phyloP scores from a whole-genome alignment of 768 basidiomycete species.

The Sutorius australiensis region DNA sequence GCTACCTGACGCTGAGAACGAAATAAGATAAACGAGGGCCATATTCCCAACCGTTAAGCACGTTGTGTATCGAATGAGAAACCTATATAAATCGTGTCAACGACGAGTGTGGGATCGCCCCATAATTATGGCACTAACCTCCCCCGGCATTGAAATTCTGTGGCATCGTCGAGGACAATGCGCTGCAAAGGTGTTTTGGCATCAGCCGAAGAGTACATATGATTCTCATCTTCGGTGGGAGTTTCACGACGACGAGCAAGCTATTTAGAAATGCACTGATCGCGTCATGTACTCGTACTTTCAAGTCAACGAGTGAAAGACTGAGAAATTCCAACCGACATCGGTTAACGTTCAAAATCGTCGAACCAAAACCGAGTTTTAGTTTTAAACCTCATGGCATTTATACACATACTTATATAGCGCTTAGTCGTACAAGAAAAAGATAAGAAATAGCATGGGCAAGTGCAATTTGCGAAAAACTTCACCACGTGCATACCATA shows the following conservation, averaged over 20 bases:
- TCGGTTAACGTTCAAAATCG: no score
- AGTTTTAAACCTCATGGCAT: slow-evolving; percentile 9
- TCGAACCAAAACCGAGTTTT: no score
- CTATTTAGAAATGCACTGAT: no score
- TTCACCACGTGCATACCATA: slow-evolving; percentile 17
- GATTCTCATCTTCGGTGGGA: no score
- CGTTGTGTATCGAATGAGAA: neutral
- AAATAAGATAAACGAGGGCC: slow-evolving; percentile 5
- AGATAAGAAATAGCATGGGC: slow-evolving; percentile 9
- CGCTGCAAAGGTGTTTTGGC: no score
- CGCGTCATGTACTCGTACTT: no score
- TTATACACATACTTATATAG: slow-evolving; percentile 17
- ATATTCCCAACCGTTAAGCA: neutral
- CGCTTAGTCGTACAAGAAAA: slow-evolving; percentile 15
- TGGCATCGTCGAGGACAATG: no score
- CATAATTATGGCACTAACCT: neutral
- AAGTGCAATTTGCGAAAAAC: slow-evolving; percentile 9
- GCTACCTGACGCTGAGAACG: slow-evolving; percentile 5
- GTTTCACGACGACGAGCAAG: no score
- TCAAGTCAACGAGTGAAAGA: no score
- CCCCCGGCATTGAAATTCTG: neutral
- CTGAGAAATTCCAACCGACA: no score
- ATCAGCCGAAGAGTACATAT: no score
- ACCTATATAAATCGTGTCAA: neutral
- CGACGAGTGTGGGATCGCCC: neutral